Evolutionary conservation across 2,329 filamentous ascomycete genomes (phyloP), one percentile per base, ranked within the genome.

Genomic region (Trichoderma afroharzianum): DNA sequence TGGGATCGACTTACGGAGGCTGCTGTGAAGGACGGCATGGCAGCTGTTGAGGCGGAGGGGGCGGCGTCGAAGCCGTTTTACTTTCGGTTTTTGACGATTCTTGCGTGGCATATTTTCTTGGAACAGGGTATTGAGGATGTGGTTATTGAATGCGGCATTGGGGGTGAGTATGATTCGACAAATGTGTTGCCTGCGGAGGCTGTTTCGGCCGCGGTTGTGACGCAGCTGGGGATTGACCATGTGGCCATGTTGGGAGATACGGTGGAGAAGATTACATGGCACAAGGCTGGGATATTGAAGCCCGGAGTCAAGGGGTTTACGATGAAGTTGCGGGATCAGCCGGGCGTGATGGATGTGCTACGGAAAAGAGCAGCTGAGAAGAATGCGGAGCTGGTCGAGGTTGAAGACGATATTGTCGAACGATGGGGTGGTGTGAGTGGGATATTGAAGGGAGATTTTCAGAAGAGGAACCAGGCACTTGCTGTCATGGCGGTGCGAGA

Each of bases 61-160:
- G 85, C 90, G 0, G 82, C 81, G 1, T 88, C 88, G 2, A 97
- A 97, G 80, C 96, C 96, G 0, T 92, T 94, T 66, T 98, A 97
- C 81, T 98, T 98, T 80, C 91, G 95, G 32, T 98, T 93, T 78
- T 81, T 99, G 78, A 98, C 95, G 0, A 85, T 99, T 47, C 88
- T 98, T 83, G 95, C 95, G 1, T 89, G 97, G 76, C 94, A 97
- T 77, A 87, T 91, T 2, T 99, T 97, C 76, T 78, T 97, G 30
- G 81, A 86, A 62, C 92, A 96, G 79, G 91, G 91, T 1, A 90
- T 98, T 0, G 86, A 91, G 74, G 90, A 90, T 21, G 95, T 94
- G 0, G 90, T 98, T 11, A 87, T 98, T 39, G 96, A 99, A 82
- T 97, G 94, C 77, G 96, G 96, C 0, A 97, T 98, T 74, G 96